A percentile compares a stretch with the other conserved stretches of the same genome.
Conservation (phyloP, 768 basidiomycete species). For the Amanita brunnescens region DNA sequence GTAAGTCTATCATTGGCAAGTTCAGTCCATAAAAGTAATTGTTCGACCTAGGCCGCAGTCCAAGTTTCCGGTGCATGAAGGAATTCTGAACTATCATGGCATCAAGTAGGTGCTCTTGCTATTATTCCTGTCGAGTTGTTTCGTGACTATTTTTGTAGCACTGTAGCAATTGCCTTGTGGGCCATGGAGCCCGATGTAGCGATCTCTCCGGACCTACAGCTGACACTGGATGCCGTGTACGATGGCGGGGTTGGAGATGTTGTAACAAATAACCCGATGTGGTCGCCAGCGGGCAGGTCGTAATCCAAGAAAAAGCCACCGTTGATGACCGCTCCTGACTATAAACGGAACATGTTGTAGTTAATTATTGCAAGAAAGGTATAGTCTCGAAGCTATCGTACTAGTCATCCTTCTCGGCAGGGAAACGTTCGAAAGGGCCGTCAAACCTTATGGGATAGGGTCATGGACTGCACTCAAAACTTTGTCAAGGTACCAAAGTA, state of each 20-base stretch:
- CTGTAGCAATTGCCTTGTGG: slow-evolving; percentile 63
- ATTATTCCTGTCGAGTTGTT: not conserved
- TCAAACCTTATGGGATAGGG: too few species aligned
- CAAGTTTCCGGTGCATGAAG: slow-evolving; percentile 78
- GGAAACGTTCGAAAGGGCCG: too few species aligned
- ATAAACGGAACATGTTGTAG: not conserved
- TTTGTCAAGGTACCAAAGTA: not conserved
- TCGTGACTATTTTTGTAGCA: slow-evolving; percentile 24
- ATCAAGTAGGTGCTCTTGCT: slow-evolving; percentile 42
- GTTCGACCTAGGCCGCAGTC: slow-evolving; percentile 49
- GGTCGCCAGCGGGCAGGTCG: slow-evolving; percentile 32
- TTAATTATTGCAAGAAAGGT: not conserved
- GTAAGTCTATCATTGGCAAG: slow-evolving; percentile 23
- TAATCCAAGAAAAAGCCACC: not conserved
- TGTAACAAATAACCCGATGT: slow-evolving; percentile 47
- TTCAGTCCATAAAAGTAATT: not conserved
- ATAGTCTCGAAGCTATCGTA: too few species aligned
- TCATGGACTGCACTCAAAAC: too few species aligned
- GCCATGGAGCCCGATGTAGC: slow-evolving; percentile 40
- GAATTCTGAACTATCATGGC: slow-evolving; percentile 67
- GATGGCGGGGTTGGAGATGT: slow-evolving; percentile 62
- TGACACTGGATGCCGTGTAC: slow-evolving; percentile 47
- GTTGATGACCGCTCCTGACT: not conserved
- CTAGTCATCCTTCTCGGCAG: not conserved
- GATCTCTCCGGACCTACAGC: slow-evolving; percentile 42